These are phyloP conservation scores for Epichloe glyceriae DNA, from an alignment of 2,329 filamentous ascomycete species.

Conservation along the genomic window DNA sequence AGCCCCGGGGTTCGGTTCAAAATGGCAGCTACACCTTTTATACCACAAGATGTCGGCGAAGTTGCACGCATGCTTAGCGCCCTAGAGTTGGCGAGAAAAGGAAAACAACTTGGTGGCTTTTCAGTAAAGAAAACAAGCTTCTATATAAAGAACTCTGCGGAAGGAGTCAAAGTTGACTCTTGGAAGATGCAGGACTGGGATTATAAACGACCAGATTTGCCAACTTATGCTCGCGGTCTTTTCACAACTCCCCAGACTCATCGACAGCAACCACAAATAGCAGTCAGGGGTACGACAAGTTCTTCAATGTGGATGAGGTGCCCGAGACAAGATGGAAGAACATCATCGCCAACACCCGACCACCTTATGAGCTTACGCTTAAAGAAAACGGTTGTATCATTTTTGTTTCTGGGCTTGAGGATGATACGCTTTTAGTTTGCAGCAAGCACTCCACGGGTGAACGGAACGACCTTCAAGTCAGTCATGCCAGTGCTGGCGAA, in stretches of 20 bases:
- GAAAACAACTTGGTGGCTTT: slow-evolving; percentile 46
- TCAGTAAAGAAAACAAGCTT: slow-evolving; percentile 75
- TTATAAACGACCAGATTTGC: slow-evolving; percentile 77
- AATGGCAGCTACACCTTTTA: slow-evolving; percentile 39
- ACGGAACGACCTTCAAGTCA: slow-evolving; percentile 56
- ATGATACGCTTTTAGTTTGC: slow-evolving; percentile 85
- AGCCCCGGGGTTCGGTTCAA: not conserved
- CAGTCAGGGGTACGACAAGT: slow-evolving; percentile 94
- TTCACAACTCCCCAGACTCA: slow-evolving; percentile 66
- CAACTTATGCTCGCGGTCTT: slow-evolving; percentile 84
- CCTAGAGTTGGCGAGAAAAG: slow-evolving; percentile 45
- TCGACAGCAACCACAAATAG: slow-evolving; percentile 61
- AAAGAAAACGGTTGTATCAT: slow-evolving; percentile 99
- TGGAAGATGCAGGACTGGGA: slow-evolving; percentile 95
- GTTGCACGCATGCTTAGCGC: slow-evolving; percentile 51
- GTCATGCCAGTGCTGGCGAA: slow-evolving; percentile 78
- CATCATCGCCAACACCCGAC: slow-evolving; percentile 61
- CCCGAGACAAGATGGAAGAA: slow-evolving; percentile 69
- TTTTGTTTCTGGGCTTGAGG: slow-evolving; percentile 83
- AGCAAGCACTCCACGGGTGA: slow-evolving; percentile 94
- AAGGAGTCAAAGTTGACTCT: slow-evolving; percentile 62
- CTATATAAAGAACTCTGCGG: slow-evolving; percentile 46
- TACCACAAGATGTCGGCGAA: slow-evolving; percentile 55
- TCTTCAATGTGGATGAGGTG: slow-evolving; percentile 89
- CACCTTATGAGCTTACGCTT: slow-evolving; percentile 87